Base-by-base conservation (phyloP, 2,329 filamentous ascomycete genomes). In the Talaromyces sp. region DNA sequence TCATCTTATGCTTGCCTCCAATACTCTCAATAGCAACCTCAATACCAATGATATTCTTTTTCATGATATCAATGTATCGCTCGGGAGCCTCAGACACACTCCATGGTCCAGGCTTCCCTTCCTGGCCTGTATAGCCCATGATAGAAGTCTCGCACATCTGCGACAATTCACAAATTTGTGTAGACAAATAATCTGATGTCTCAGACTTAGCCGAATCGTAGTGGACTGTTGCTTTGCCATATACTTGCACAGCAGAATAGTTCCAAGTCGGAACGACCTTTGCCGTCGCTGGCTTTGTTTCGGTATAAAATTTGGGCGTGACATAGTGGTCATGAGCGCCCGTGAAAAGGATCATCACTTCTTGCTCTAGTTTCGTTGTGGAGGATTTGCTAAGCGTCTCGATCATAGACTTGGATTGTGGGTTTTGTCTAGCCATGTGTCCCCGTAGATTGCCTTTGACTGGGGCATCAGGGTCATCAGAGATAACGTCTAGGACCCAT, bases 241-340 rank as follows among this genome's bases (percentile, higher is more conserved):
- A 64, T 13, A 63, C 60, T 19, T 64, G 60, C 10, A 80, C 85
- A 0, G 86, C 84, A 0, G 83, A 76, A 61, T 89, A 89, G 67
- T 89, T 85, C 86, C 86, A 89, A 0, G 86, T 89, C 0, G 85
- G 85, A 4, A 87, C 86, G 0, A 88, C 86, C 60, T 89, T 89
- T 10, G 80, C 86, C 0, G 80, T 85, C 0, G 63, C 65, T 0
- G 85, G 86, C 65, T 88, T 89, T 1, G 86, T 88, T 58, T 84
- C 78, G 10, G 72, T 76, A 72, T 88, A 89, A 70, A 88, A 88
- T 54, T 86, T 85, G 1, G 86, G 84, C 0, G 60, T 54, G 11
- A 64, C 59, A 14, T 63, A 64, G 39, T 64, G 58, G 22, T 62
- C 56, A 16, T 58, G 49, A 0, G 56, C 54, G 13, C 58, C 61